phyloP scores from a whole-genome alignment of 2,329 filamentous ascomycete species.

The Fusarium sp. region DNA sequence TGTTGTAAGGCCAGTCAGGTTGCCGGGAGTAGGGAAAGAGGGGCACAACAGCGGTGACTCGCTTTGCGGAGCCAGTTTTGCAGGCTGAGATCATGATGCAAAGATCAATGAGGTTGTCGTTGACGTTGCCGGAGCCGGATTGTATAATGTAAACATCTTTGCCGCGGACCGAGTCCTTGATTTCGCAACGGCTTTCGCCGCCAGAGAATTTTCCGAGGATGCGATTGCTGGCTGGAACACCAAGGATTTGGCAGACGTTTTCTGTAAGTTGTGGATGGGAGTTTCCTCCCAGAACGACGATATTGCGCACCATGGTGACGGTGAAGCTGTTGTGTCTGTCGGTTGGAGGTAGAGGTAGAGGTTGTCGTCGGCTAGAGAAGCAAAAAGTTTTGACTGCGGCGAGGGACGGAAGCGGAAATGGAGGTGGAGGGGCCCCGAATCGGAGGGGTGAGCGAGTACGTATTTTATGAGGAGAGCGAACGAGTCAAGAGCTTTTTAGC shows the following conservation, averaged over 20 bases:
- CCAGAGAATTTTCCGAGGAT: slow-evolving; percentile 93
- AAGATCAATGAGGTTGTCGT: slow-evolving; percentile 96
- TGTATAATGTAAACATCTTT: slow-evolving; percentile 99
- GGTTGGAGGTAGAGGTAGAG: slow-evolving; percentile 26
- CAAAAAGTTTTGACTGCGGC: slow-evolving; percentile 48
- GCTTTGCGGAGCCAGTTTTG: slow-evolving; percentile 91
- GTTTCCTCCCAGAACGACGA: slow-evolving; percentile 92
- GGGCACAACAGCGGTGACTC: slow-evolving; percentile 93
- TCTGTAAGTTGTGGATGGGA: slow-evolving; percentile 92
- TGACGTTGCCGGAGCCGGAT: slow-evolving; percentile 91
- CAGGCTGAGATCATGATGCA: slow-evolving; percentile 99
- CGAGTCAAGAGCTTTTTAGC: slow-evolving; percentile 24
- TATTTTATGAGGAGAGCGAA: slow-evolving; percentile 27
- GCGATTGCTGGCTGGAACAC: slow-evolving; percentile 87
- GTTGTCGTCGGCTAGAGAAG: slow-evolving; percentile 32
- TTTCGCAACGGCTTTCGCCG: slow-evolving; percentile 95
- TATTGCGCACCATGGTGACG: slow-evolving; percentile 87
- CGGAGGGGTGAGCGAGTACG: slow-evolving; percentile 43
- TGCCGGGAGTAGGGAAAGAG: slow-evolving; percentile 98
- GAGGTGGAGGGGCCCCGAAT: slow-evolving; percentile 49
- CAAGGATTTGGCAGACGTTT: slow-evolving; percentile 88
- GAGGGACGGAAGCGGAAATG: slow-evolving; percentile 49
- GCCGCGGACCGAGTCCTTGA: slow-evolving; percentile 94
- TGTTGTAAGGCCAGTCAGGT: slow-evolving; percentile 97
- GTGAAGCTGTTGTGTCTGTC: slow-evolving; percentile 26